phyloP scores from a whole-genome alignment of 2,329 filamentous ascomycete species.

The Coniochaeta hoffmannii region DNA sequence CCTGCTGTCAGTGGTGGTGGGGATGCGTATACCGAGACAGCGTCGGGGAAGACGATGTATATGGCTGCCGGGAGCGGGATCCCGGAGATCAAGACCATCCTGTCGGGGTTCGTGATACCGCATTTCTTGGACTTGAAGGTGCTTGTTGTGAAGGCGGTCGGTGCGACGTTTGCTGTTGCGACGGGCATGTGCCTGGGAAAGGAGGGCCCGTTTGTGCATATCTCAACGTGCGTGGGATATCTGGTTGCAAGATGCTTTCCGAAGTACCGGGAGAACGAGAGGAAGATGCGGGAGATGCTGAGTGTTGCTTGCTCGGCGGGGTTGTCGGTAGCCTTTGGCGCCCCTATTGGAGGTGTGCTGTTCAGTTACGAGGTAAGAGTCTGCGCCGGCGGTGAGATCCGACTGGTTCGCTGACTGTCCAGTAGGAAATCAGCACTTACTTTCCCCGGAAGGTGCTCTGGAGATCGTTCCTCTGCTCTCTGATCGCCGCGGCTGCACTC shows the following conservation, averaged over 20 bases:
- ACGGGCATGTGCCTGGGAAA: constrained; percentile 55
- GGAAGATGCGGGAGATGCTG: constrained; percentile 51
- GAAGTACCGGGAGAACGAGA: constrained; percentile 49
- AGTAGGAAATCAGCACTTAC: constrained; percentile 49
- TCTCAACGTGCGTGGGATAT: constrained; percentile 49
- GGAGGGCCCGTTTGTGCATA: constrained; percentile 56
- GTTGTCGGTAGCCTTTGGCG: constrained; percentile 53
- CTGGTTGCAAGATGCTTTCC: constrained; percentile 43
- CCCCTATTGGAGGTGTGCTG: constrained; percentile 53
- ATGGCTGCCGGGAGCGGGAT: constrained; percentile 53
- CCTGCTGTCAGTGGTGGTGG: constrained; percentile 27
- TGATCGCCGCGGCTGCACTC: constrained; percentile 46
- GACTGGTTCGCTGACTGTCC: neutral
- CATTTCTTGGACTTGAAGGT: constrained; percentile 48
- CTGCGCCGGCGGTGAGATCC: neutral
- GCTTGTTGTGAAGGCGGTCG: constrained; percentile 49
- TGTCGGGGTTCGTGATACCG: constrained; percentile 53
- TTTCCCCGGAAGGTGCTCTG: constrained; percentile 49
- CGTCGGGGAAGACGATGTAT: constrained; percentile 40
- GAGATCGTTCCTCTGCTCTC: constrained; percentile 50
- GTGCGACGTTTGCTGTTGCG: constrained; percentile 49
- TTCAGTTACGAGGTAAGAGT: constrained; percentile 39
- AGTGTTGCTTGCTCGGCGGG: constrained; percentile 50
- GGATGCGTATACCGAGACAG: constrained; percentile 9
- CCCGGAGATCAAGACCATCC: constrained; percentile 54